phyloP scores from a whole-genome alignment of 2,329 filamentous ascomycete genomes.

The Alternaria infectoria region DNA sequence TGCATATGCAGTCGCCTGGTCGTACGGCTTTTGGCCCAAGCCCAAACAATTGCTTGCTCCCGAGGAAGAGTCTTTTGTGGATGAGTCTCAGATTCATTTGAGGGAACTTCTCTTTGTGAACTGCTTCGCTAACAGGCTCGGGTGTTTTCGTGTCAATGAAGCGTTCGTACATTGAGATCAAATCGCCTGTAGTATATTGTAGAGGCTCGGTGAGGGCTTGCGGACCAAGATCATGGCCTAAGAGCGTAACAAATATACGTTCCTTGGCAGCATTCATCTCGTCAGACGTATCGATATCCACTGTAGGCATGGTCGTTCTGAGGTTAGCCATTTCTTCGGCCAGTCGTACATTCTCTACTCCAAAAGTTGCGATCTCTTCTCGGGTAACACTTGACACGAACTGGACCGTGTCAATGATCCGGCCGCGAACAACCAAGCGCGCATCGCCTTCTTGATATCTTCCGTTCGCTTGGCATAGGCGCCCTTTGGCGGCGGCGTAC shows the following conservation, averaged over 20 bases:
- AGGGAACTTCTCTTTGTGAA: neutral
- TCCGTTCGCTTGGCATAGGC: neutral
- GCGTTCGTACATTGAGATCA: neutral
- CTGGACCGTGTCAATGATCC: neutral
- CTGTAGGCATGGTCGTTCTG: neutral
- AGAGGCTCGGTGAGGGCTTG: neutral
- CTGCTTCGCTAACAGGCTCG: neutral
- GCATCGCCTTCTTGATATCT: neutral
- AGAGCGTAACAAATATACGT: neutral
- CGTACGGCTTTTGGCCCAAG: neutral
- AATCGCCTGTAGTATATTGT: neutral
- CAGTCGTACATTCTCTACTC: neutral
- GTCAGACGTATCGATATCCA: neutral
- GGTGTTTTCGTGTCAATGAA: neutral
- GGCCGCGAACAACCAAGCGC: neutral
- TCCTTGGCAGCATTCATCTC: neutral
- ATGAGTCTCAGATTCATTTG: neutral
- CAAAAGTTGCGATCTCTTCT: neutral
- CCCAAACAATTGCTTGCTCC: neutral
- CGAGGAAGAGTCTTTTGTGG: neutral
- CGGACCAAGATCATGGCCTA: neutral
- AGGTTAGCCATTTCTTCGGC: neutral
- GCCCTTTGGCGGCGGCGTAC: neutral
- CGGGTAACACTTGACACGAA: neutral
- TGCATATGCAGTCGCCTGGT: conserved; percentile 2